A percentile compares a stretch with the other conserved stretches of the same genome.
Evolutionary conservation across 495 filamentous ascomycete species (phyloP).

Genomic region (Sordaria brevicollis): DNA sequence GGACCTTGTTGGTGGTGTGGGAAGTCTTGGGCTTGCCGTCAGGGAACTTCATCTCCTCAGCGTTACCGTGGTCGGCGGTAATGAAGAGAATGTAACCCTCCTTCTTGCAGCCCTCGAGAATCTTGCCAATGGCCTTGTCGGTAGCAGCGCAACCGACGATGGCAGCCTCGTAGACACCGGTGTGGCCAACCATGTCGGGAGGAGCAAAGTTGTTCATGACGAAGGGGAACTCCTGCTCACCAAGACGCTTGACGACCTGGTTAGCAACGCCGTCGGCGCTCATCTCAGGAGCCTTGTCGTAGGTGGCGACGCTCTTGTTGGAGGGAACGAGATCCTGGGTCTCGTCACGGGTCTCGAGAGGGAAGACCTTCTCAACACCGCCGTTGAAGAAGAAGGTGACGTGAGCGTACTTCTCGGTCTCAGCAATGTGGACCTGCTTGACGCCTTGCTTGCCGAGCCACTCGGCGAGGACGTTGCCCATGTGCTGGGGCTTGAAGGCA

Average conservation of each 20-base stretch:
- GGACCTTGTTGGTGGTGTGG: slow-evolving; percentile 94
- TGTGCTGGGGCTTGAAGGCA: slow-evolving; percentile 87
- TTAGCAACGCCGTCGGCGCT: slow-evolving; percentile 78
- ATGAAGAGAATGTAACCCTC: slow-evolving; percentile 85
- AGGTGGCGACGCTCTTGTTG: slow-evolving; percentile 79
- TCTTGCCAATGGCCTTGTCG: slow-evolving; percentile 83
- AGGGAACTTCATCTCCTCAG: slow-evolving; percentile 96
- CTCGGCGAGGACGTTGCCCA: slow-evolving; percentile 95
- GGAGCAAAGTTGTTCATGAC: slow-evolving; percentile 99
- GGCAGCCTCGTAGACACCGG: slow-evolving; percentile 93
- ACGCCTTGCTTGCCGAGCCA: slow-evolving; percentile 80
- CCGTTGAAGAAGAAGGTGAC: slow-evolving; percentile 99
- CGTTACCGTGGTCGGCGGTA: slow-evolving; percentile 93
- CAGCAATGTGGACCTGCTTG: slow-evolving; percentile 90
- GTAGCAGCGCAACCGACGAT: slow-evolving; percentile 76
- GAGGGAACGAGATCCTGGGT: slow-evolving; percentile 48
- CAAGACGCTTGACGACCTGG: slow-evolving; percentile 75
- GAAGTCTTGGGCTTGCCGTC: slow-evolving; percentile 94
- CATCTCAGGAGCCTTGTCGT: slow-evolving; percentile 96
- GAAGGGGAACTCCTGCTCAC: slow-evolving; percentile 75
- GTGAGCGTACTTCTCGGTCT: slow-evolving; percentile 99
- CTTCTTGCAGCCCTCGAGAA: slow-evolving; percentile 89
- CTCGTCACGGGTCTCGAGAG: slow-evolving; percentile 67
- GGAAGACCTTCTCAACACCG: slow-evolving; percentile 93
- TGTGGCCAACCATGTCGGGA: slow-evolving; percentile 98